A percentile compares a stretch with the other conserved stretches of the same genome.
Evolutionary conservation across 2,329 filamentous ascomycete species (phyloP).

Genomic region (Phaeomoniella chlamydospora): DNA sequence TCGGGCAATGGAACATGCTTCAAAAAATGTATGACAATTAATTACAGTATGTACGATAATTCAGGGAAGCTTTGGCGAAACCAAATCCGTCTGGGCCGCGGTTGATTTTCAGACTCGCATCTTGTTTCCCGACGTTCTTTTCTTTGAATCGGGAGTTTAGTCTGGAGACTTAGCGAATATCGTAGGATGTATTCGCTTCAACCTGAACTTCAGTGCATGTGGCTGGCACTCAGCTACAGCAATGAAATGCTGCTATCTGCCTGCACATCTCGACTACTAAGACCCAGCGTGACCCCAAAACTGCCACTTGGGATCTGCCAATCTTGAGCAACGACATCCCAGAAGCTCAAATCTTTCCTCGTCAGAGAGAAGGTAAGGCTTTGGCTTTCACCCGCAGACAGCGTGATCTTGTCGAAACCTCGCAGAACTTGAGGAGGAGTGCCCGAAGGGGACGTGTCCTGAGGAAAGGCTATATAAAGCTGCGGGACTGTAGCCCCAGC

Average conservation of each 20-base stretch:
- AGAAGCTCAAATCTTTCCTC: constrained; percentile 49
- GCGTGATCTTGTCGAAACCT: constrained; percentile 45
- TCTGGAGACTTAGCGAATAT: no score
- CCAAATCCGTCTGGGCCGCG: no score
- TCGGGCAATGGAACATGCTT: no score
- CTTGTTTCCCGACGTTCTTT: no score
- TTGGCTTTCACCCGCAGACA: constrained; percentile 32
- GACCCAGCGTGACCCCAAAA: constrained; percentile 6
- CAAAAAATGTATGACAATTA: no score
- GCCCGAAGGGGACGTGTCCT: constrained; percentile 22
- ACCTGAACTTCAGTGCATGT: no score
- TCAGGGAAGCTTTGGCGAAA: neutral
- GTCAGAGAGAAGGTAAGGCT: constrained; percentile 39
- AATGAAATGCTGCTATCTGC: no score
- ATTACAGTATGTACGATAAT: no score
- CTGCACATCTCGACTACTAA: constrained; percentile 8
- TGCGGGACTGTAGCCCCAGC: constrained; percentile 60
- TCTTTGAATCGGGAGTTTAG: no score
- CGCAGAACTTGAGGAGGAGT: constrained; percentile 41
- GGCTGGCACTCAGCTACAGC: no score
- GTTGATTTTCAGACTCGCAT: no score
- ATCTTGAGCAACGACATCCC: constrained; percentile 43
- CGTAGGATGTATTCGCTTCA: no score
- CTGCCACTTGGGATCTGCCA: constrained; percentile 29
- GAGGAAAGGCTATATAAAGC: constrained; percentile 25